Base-by-base conservation (phyloP, 2,329 filamentous ascomycete genomes). In the Claviceps sorghi region DNA sequence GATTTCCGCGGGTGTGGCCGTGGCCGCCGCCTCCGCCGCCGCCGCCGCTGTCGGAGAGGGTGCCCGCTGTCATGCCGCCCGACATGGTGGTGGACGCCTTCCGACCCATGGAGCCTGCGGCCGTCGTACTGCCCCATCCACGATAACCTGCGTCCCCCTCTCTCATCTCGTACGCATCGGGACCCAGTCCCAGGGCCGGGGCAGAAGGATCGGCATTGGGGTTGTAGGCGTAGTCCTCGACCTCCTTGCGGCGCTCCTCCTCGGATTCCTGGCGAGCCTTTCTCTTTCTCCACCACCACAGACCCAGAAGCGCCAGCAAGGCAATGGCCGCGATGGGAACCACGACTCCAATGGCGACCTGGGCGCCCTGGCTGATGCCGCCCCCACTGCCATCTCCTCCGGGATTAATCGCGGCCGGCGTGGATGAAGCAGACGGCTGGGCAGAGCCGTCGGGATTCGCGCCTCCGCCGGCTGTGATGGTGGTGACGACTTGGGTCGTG, bases 201-300 rank as follows among this genome's bases (percentile, higher is more conserved):
- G 95, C 74, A 1, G 86, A 88, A 0, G 90, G 88, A 64, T 96
- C 90, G 55, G 89, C 84, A 69, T 97, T 97, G n/a, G 93, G 93
- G 67, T 97, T 97, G 74, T 90, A 97, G 34, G 86, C 84, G 65
- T 97, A 97, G 64, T 97, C 93, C 66, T 97, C 91, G 11, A 96
- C 89, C 69, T 98, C 93, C 71, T 96, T 96, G 57, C 90, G 81
- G 49, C 93, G 81, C 61, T 90, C 82, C 65, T 96, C 93, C 63
- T 93, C 88, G 15, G 84, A 86, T 57, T 82, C 80, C 73, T 88
- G 93, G 57, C 83, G 82, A 61, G 86, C 83, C 72, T 94, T 95
- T 57, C 89, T 84, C 71, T 82, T 89, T 64, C 87, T 82, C 88
- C 89, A 98, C 63, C 91, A 80, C 67, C 86, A 89, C 30, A 96